Evolutionary conservation across 257 asterid species (phyloP), one percentile per base, ranked within the genome.

Genomic region (Fraxinus pennsylvanica): DNA sequence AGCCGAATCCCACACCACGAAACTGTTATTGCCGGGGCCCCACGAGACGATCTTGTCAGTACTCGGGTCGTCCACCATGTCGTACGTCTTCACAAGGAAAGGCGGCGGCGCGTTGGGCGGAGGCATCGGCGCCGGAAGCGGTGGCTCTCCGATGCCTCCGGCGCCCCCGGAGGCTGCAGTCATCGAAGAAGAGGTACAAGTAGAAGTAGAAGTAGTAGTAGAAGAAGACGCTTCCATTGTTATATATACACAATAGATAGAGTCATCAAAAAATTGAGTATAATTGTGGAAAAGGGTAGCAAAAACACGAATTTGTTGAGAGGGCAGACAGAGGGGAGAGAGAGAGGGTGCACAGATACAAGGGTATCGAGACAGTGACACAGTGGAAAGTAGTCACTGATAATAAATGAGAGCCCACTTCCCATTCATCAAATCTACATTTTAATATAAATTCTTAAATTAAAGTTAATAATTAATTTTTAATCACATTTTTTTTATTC

Each of bases 41-140:
- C 96, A 91, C 10, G 97, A 91, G 17, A 92, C 96, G 59, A 92
- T 27, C 80, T 84, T 83, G 71, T 90, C 91, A 4, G 94, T 88
- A 85, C 85, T 81, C 17, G 90, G 89, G 83, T 92, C 97, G 29
- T 92, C 95, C 75, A 92, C 96, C 97, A 92, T 92, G 76, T 92
- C 95, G 73, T 91, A 92, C 5, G 96, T 92, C 85, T 92, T 92
- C 72, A 85, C 89, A 81, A 92, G 82, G 67, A 92, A 91, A 35
- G 97, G 97, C 57, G 96, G 94, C 35, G 92, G 90, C n/a, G 89
- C 85, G 74, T 85, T 92, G 65, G 94, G 67, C 35, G 81, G 76
- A 70, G 87, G 79, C 83, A 87, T 85, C 70, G 94, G 90, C 13
- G 85, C 85, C 33, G 91, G 93, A 22, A 74, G 73, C 1, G 88